Base-by-base conservation (phyloP, 2,329 filamentous ascomycete species). In the Fusarium tanahbumbuense region DNA sequence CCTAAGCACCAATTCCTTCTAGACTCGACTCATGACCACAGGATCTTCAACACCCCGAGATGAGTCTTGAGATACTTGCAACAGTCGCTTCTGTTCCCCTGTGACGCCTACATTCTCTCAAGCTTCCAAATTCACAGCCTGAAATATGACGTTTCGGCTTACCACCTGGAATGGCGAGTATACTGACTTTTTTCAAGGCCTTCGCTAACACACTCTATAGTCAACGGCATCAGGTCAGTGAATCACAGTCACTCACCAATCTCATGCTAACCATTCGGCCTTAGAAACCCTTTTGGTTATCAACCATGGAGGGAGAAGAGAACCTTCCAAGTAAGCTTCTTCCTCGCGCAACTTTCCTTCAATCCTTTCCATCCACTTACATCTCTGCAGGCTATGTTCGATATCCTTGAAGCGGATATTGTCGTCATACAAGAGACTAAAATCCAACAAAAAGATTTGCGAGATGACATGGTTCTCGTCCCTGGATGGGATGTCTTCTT, bases 401-500 rank as follows among this genome's bases (percentile, higher is more conserved):
- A 97, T 72, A 92, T 92, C 45, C 87, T 99, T 9, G 92, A 96
- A 78, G 90, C 94, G 56, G 96, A 99, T 78, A 96, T 99, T 69
- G 89, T 98, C 20, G 87, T 98, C 62, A 94, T 98, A 84, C 96
- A 99, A 79, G 96, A 98, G 81, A 91, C 93, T 45, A 99, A 98
- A 81, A 98, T 98, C 42, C 96, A 98, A 77, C 88, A 92, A 60
- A 97, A 97, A 78, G 94, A 98, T 73, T 84, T 99, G 3, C 87
- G 86, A 42, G 96, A 98, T 85, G 96, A 98, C 74, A 98, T 98
- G 93, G 94, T 98, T 12, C 84, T 98, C 34, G 89, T 98, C 0
- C 90, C 93, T 0, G 96, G 96, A 15, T 99, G 95, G 95, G 96
- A 99, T 78, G 94, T 94, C 70, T 97, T 91, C 81, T 98, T 98